phyloP scores from a whole-genome alignment of 768 basidiomycete genomes.

The Mycena rosella region DNA sequence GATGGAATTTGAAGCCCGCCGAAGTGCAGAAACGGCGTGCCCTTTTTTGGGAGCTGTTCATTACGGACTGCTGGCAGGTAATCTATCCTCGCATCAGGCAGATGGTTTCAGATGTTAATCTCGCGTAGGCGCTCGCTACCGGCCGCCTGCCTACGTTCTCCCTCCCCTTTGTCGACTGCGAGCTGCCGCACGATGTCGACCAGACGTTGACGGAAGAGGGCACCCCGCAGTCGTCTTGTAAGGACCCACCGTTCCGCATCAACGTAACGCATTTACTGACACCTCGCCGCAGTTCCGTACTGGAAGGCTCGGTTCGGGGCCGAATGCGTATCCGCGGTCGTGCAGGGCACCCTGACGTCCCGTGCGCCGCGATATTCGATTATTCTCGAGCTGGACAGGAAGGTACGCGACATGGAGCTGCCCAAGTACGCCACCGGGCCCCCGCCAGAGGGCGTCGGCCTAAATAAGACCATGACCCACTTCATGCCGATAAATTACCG shows the following conservation, averaged over 20 bases:
- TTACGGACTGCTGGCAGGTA: slow-evolving; percentile 83
- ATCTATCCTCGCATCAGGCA: slow-evolving; percentile 10
- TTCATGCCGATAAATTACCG: slow-evolving; percentile 84
- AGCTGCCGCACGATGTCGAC: slow-evolving; percentile 72
- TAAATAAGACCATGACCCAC: slow-evolving; percentile 76
- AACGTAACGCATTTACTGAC: background rate
- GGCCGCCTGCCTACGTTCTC: slow-evolving; percentile 78
- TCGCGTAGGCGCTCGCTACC: slow-evolving; percentile 71
- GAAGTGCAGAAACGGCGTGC: slow-evolving; percentile 81
- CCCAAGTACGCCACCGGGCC: slow-evolving; percentile 70
- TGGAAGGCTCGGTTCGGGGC: slow-evolving; percentile 81
- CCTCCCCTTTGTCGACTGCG: slow-evolving; percentile 79
- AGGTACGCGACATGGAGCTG: slow-evolving; percentile 75
- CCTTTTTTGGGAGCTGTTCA: slow-evolving; percentile 81
- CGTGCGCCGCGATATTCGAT: slow-evolving; percentile 72
- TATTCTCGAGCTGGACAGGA: slow-evolving; percentile 75
- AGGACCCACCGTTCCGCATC: slow-evolving; percentile 41
- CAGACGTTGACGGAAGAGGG: slow-evolving; percentile 72
- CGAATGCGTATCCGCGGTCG: slow-evolving; percentile 75
- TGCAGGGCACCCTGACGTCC: slow-evolving; percentile 75
- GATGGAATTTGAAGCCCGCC: slow-evolving; percentile 70
- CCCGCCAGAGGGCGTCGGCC: slow-evolving; percentile 61
- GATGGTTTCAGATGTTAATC: slow-evolving; percentile 1
- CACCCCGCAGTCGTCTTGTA: slow-evolving; percentile 69
- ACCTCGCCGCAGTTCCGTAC: slow-evolving; percentile 61